Percentiles rank a stretch among this genome's conserved stretches.
phyloP scores from a whole-genome alignment of 2,329 filamentous ascomycete genomes.

The Shiraia sp. region DNA sequence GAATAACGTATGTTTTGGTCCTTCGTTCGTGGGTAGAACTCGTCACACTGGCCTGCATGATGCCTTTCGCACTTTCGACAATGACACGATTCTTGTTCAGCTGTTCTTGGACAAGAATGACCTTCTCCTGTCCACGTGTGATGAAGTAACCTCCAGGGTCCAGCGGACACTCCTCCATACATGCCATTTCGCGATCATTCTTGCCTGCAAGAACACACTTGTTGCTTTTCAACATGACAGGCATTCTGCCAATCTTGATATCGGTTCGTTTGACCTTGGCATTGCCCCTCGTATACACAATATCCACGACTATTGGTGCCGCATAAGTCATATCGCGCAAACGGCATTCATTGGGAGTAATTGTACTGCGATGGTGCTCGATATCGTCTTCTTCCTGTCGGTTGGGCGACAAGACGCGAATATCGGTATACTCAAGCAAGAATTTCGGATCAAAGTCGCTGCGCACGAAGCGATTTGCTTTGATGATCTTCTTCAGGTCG shows the following conservation, averaged over 20 bases:
- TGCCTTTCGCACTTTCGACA: constrained; percentile 92
- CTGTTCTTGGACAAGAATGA: constrained; percentile 97
- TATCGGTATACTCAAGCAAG: constrained; percentile 88
- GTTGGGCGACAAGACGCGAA: constrained; percentile 81
- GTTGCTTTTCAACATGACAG: constrained; percentile 94
- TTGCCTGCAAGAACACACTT: constrained; percentile 87
- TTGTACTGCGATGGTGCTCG: constrained; percentile 50
- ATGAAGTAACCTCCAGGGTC: constrained; percentile 98
- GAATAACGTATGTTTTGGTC: constrained; percentile 92
- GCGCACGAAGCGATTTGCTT: constrained; percentile 83
- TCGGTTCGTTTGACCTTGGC: constrained; percentile 72
- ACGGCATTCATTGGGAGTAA: constrained; percentile 95
- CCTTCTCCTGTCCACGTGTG: constrained; percentile 96
- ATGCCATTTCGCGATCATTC: constrained; percentile 84
- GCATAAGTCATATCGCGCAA: constrained; percentile 98
- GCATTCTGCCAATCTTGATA: constrained; percentile 85
- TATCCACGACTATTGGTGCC: constrained; percentile 89
- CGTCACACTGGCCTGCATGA: constrained; percentile 91
- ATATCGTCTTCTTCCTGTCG: constrained; percentile 75
- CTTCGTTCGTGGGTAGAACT: constrained; percentile 96
- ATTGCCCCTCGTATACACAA: constrained; percentile 84
- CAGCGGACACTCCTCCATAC: constrained; percentile 91
- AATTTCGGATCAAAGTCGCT: constrained; percentile 94
- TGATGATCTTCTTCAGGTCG: constrained; percentile 94
- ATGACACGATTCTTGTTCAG: constrained; percentile 99